Evolutionary conservation across 2,329 filamentous ascomycete genomes (phyloP), one percentile per base, ranked within the genome.

Genomic region (Acrocalymma vagum): DNA sequence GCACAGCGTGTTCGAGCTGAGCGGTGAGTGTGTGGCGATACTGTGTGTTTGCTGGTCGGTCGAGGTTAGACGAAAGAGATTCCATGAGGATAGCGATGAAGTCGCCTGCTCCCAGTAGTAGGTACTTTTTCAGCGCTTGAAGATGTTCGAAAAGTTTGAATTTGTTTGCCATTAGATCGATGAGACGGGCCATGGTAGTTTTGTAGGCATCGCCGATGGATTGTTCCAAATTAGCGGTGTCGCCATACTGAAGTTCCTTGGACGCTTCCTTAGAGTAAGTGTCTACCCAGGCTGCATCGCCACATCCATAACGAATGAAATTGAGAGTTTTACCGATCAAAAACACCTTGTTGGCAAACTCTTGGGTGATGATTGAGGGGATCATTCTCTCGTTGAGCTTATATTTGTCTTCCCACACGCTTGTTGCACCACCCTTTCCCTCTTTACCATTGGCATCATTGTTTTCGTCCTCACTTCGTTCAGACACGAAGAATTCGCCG

Each of bases 161-260:
- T 62, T 96, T 97, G 55, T 86, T 86, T 36, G 87, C 88, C 93
- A 99, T 96, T 38, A 99, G 81, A 63, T 92, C 81, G 59, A 96
- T 95, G 18, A 97, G 79, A 10, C 93, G 87, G 41, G 90, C 90
- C 93, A 99, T 99, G 5, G 95, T 97, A 0, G 90, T 94, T 70
- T 95, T 96, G 75, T 99, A 96, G 2, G 95, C 94, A 58, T 96
- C 90, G 57, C 96, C 94, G 57, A 99, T 99, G 71, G 90, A 96
- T 1, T 85, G 84, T 66, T 96, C 92, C 1, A 99, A 80, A 1
- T 87, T 95, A 0, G 90, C 90, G 6, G 92, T 96, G 69, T 97
- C 93, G 34, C 92, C 92, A 63, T 99, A 97, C 32, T 84, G 83
- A 22, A 99, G 79, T 70, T 96, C 90, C 70, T 94, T 95, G 8